Percentiles rank a stretch among this genome's conserved stretches.
Evolutionary conservation across 306 rosid genomes (phyloP).

Genomic region (Urtica urens): DNA sequence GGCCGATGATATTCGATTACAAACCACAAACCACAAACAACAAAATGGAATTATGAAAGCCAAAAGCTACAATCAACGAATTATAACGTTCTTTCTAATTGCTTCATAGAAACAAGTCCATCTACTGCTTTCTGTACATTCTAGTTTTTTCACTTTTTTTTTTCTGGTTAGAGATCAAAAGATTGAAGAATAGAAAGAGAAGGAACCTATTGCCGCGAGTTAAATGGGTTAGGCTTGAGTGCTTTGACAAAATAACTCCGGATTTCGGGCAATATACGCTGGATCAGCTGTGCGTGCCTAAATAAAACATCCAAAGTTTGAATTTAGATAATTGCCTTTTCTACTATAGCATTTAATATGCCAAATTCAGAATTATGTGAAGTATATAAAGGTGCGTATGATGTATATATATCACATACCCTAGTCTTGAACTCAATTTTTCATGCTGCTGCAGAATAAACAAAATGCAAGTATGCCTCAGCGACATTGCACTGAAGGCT

Average conservation of each 20-base stretch:
- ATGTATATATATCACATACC: slow-evolving; percentile 62
- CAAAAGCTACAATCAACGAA: slow-evolving; percentile 32
- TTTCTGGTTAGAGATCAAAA: slow-evolving; percentile 29
- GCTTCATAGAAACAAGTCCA: slow-evolving; percentile 29
- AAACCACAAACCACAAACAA: slow-evolving; percentile 25
- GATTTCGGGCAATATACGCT: slow-evolving; percentile 68
- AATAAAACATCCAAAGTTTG: too few relatives aligned
- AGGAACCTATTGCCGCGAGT: slow-evolving; percentile 42
- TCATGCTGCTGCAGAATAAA: slow-evolving; percentile 83
- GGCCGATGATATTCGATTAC: slow-evolving; percentile 14
- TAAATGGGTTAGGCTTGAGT: slow-evolving; percentile 57
- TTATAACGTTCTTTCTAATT: slow-evolving; percentile 26
- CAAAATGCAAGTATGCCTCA: slow-evolving; percentile 86
- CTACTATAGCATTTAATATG: too few relatives aligned
- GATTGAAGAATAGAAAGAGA: slow-evolving; percentile 36
- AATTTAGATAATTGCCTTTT: too few relatives aligned
- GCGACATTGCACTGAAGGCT: slow-evolving; percentile 85
- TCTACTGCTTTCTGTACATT: slow-evolving; percentile 69
- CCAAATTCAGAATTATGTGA: too few relatives aligned
- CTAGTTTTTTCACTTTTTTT: slow-evolving; percentile 12
- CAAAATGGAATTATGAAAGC: slow-evolving; percentile 25
- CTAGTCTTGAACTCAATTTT: slow-evolving; percentile 76
- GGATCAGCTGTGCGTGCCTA: slow-evolving; percentile 74
- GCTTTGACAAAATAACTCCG: slow-evolving; percentile 65
- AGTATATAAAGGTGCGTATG: too few relatives aligned